Evolutionary conservation across 371 early-diverging fungal genomes (phyloP), one percentile per base, ranked within the genome.

Genomic region (Apophysomyces ossiformis): DNA sequence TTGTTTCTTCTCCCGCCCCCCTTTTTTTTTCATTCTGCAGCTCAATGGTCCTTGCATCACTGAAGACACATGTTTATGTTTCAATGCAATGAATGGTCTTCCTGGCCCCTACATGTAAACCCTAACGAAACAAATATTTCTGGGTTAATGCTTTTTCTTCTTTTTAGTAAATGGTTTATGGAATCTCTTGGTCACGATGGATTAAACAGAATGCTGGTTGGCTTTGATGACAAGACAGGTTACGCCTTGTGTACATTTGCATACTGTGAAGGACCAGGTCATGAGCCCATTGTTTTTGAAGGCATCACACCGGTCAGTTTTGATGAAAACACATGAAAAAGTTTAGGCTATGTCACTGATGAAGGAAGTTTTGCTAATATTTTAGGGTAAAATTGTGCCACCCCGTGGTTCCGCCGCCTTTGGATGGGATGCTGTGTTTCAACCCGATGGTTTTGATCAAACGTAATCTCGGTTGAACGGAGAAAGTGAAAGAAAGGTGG

Each of bases 391-490:
- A n/a, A 96, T 97, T 67, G 97, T 98, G 0, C 76, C 80, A 58
- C 84, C 97, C n/a, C 87, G 96, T 54, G 99, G 98, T 0, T 90
- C 94, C 4, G 72, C 78, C 11, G 73, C 77, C 61, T 97, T 97
- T 83, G 99, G 99, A 16, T 98, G 99, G 99, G 97, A 97, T 84
- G 93, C 96, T 5, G 83, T 95, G 35, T 98, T 98, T 73, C 80
- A 92, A 79, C 97, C 98, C 13, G 88, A 89, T 61, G 97, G 96
- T 11, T 89, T 83, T 67, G 81, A 89, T 46, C 63, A 80, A 68
- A 94, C 94, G 83, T 87, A 77, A 68, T 76, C 68, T 16, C 13
- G 15, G 12, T 43, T 32, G 37, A 57, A 37, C 57, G 4, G n/a
- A 37, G 21, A 54, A 16, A 60, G 7, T 32, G 36, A 47, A 43